These are phyloP conservation scores for Boechera divaricarpa DNA, from an alignment of 345 rosid species.

Conservation along the genomic window DNA sequence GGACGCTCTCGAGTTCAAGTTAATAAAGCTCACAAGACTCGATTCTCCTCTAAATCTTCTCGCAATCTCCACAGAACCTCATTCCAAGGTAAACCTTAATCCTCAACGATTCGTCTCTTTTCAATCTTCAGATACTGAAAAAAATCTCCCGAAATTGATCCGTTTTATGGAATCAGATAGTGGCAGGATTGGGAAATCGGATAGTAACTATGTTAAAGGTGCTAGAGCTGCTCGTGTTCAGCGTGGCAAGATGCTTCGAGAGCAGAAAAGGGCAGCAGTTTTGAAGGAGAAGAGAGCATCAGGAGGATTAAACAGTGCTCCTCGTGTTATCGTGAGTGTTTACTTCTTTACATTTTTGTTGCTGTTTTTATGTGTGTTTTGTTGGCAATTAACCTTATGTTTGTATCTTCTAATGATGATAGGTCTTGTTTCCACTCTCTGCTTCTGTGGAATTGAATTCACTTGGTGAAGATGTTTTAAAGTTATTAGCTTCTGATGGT, in stretches of 20 bases:
- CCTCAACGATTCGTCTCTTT: conserved; percentile 5
- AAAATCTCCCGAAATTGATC: neutral
- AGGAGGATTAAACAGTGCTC: conserved; percentile 62
- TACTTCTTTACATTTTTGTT: neutral
- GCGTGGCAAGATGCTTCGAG: conserved; percentile 83
- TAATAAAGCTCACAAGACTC: conserved; percentile 84
- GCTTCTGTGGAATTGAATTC: conserved; percentile 63
- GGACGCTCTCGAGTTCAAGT: conserved; percentile 80
- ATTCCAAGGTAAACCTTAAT: conserved; percentile 52
- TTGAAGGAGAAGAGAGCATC: conserved; percentile 81
- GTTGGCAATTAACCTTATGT: neutral
- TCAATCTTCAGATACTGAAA: neutral
- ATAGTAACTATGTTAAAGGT: conserved; percentile 61
- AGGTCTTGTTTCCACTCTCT: conserved; percentile 90
- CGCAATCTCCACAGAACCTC: conserved; percentile 78
- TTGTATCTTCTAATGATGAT: neutral
- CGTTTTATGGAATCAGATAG: conserved; percentile 51
- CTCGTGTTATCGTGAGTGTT: conserved; percentile 76
- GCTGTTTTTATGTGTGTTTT: neutral
- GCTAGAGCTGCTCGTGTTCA: conserved; percentile 77
- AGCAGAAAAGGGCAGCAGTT: conserved; percentile 80
- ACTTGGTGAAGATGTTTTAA: conserved; percentile 62
- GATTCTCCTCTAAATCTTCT: conserved; percentile 79
- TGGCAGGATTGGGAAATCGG: conserved; percentile 66
- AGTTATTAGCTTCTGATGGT: conserved; percentile 53